Conservation (phyloP, 371 early-diverging fungal genomes). For the Mortierella sp. region DNA sequence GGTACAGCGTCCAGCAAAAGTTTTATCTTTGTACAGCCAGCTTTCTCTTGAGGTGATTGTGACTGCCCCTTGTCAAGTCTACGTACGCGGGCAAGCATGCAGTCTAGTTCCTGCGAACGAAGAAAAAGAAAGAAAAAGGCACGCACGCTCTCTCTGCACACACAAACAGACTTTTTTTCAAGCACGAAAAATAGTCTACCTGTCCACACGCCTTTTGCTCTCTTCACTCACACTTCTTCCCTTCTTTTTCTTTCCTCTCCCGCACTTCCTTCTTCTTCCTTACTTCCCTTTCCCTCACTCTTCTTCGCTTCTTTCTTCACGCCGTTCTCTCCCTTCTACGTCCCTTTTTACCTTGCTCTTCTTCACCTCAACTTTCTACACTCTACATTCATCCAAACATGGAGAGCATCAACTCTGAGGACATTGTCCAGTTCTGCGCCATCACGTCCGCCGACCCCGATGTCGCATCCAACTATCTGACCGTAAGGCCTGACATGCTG, state of each 20-base stretch:
- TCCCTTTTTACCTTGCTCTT: background rate
- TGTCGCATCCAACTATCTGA: constrained; percentile 69
- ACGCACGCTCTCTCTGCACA: background rate
- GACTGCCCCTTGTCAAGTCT: background rate
- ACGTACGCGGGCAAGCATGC: background rate
- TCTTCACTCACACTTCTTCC: background rate
- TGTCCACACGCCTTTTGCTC: background rate
- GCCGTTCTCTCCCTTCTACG: background rate
- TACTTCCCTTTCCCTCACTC: background rate
- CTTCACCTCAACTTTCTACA: background rate
- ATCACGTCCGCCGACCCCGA: constrained; percentile 75
- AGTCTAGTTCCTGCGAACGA: background rate
- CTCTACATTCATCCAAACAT: constrained; percentile 3
- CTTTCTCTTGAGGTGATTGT: background rate
- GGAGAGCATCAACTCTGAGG: constrained; percentile 41
- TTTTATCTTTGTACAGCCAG: background rate
- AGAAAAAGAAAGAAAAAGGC: constrained; percentile 1
- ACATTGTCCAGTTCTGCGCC: constrained; percentile 68
- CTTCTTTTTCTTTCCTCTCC: background rate
- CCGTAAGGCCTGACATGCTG: constrained; percentile 53
- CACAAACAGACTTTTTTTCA: background rate
- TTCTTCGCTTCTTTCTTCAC: background rate
- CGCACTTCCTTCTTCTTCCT: background rate
- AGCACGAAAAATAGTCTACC: background rate
- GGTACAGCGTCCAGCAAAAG: constrained; percentile 2